phyloP scores from a whole-genome alignment of 1,139 yeast genomes.

The Saccharomyces pastorianus region DNA sequence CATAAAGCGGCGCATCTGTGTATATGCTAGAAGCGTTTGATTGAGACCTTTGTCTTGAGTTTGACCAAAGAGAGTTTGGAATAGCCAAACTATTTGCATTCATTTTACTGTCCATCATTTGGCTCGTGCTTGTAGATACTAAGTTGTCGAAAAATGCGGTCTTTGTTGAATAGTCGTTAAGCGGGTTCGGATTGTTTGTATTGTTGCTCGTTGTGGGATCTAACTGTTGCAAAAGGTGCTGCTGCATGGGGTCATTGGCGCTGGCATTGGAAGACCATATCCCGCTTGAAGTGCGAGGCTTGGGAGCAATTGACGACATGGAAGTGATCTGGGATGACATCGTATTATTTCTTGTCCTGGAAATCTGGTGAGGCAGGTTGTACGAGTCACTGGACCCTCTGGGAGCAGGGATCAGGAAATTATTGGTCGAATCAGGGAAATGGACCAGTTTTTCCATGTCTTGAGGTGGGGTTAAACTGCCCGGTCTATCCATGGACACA shows the following conservation, averaged over 20 bases:
- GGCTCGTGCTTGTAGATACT: not conserved
- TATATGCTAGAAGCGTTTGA: conserved; percentile 29
- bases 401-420: conserved; percentile 16
- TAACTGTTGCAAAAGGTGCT: conserved; percentile 11
- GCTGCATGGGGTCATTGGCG: conserved; percentile 8
- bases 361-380: conserved; percentile 16
- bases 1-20: conserved; percentile 23
- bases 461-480: conserved; percentile 24
- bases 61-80: conserved; percentile 10
- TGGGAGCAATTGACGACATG: conserved; percentile 24
- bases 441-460: conserved; percentile 22
- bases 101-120: conserved; percentile 9
- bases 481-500: conserved; percentile 8
- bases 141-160: conserved; percentile 15
- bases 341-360: conserved; percentile 31
- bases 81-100: conserved; percentile 14
- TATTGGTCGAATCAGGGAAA: conserved; percentile 23
- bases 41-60: conserved; percentile 21
- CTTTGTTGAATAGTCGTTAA: conserved; percentile 15
- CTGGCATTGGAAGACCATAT: conserved; percentile 23
- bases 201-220: conserved; percentile 9
- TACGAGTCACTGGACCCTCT: conserved; percentile 28
- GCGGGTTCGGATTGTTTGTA: conserved; percentile 12
- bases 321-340: conserved; percentile 30
- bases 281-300: conserved; percentile 17